Evolutionary conservation across 495 filamentous ascomycete genomes (phyloP).

Genomic region (Aspergillus nidulans): DNA sequence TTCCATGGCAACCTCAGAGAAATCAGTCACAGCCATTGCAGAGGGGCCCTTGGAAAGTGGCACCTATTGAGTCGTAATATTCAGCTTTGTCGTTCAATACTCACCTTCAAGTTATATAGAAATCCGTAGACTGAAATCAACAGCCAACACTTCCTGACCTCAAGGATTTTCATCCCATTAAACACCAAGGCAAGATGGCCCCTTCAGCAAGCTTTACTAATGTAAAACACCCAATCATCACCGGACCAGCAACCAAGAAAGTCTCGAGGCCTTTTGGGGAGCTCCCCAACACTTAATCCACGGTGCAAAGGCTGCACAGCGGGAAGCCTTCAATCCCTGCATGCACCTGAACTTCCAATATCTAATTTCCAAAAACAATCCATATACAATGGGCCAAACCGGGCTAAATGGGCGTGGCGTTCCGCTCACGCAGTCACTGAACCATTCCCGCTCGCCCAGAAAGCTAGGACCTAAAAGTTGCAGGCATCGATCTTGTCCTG

Average conservation of each 20-base stretch:
- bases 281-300: slow-evolving; percentile 16
- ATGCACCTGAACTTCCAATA: slow-evolving; percentile 51
- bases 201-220: neutral
- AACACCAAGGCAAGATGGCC: neutral
- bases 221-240: neutral
- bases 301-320: neutral
- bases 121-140: neutral
- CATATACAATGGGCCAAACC: slow-evolving; percentile 57
- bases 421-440: slow-evolving; percentile 63
- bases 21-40: neutral
- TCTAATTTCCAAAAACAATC: slow-evolving; percentile 24
- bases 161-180: neutral
- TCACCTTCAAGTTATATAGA: too few species aligned
- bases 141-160: neutral
- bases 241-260: slow-evolving; percentile 1
- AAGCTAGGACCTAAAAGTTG: slow-evolving; percentile 63
- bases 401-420: slow-evolving; percentile 52
- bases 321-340: slow-evolving; percentile 38
- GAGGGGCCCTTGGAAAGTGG: too few species aligned
- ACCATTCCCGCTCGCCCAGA: slow-evolving; percentile 61
- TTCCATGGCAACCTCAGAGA: neutral
- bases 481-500: slow-evolving; percentile 64
- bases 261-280: slow-evolving; percentile 9
- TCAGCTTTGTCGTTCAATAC: too few species aligned
- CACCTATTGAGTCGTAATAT: too few species aligned